Base-by-base conservation (phyloP, 1,284 basidiomycete species). In the Wallemia ichthyophaga region DNA sequence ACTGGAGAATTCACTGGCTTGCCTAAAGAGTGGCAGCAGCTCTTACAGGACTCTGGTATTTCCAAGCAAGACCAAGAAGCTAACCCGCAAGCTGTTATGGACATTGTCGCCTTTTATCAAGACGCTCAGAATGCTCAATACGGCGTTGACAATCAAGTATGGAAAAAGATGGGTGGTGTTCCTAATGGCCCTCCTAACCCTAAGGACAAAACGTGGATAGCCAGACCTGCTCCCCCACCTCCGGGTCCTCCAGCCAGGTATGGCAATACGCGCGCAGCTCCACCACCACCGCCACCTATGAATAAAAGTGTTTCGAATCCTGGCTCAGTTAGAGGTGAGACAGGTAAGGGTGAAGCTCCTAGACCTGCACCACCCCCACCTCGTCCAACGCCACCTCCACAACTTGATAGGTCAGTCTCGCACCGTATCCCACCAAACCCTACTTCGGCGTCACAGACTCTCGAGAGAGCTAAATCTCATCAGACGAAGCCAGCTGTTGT, bases 21-120 rank as follows among this genome's bases (percentile, higher is more conserved):
- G 60, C 94, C 94, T 1, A 91, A 91, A 69, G 92, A 98, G 72
- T 99, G 94, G 94, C 94, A 99, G 69, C 86, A 95, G 69, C 76
- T 98, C 3, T 72, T 99, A 57, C 87, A 94, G 61, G 91, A 96
- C 69, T 88, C 83, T 61, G 94, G 94, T 59, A 96, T 99, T 69
- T 91, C 88, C 25, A 79, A 83, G 65, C 77, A 75, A 55, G 92
- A 98, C 69, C 94, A 98, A 73, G 91, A 94, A 71, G 87, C 86
- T 73, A 92, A 99, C 68, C 94, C 94, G 0, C 85, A 96, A 71
- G 88, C 89, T 1, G 88, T 98, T 61, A 89, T 94, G 79, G 94
- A 96, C 67, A 94, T 98, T 64, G 92, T 99, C 67, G 89, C 92
- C 66, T 98, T 96, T 72, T 96, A 94, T 69, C 89, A 94, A 67